phyloP scores from a whole-genome alignment of 768 basidiomycete species.

The Tephrocybe sp. region DNA sequence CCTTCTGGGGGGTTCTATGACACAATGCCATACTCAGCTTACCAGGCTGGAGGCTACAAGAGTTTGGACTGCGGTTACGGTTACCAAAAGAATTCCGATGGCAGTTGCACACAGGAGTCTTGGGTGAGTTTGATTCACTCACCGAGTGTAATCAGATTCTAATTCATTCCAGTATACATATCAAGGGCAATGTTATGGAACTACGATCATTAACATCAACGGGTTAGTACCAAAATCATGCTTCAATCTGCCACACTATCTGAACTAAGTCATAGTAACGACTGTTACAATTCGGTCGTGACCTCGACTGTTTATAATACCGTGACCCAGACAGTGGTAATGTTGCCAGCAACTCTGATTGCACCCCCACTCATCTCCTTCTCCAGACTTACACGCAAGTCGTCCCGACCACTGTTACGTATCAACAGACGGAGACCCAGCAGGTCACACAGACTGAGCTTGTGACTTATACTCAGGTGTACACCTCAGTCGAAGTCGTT shows the following conservation, averaged over 20 bases:
- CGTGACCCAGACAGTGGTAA: constrained; percentile 29
- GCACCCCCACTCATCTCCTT: constrained; percentile 10
- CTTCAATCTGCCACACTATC: constrained; percentile 2
- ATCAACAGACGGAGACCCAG: constrained; percentile 32
- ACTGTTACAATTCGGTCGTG: constrained; percentile 30
- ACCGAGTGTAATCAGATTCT: neutral
- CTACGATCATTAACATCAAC: constrained; percentile 51
- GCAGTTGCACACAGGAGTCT: constrained; percentile 50
- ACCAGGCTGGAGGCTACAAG: constrained; percentile 63
- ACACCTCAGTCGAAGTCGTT: constrained; percentile 52
- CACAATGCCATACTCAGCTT: constrained; percentile 59
- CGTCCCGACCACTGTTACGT: constrained; percentile 45
- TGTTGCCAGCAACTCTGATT: no score
- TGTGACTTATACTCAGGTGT: constrained; percentile 43
- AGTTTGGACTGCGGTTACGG: constrained; percentile 73
- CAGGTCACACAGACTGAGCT: constrained; percentile 40
- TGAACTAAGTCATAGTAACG: constrained; percentile 15
- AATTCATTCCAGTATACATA: constrained; percentile 32
- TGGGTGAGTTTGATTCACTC: constrained; percentile 45
- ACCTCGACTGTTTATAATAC: constrained; percentile 37
- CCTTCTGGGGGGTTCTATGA: constrained; percentile 41
- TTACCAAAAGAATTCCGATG: constrained; percentile 54
- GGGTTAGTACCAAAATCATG: constrained; percentile 14
- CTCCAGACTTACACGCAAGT: constrained; percentile 24
- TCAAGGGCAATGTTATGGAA: constrained; percentile 59